Evolutionary conservation across 768 basidiomycete species (phyloP).

Genomic region (Hortiboletus campestris): DNA sequence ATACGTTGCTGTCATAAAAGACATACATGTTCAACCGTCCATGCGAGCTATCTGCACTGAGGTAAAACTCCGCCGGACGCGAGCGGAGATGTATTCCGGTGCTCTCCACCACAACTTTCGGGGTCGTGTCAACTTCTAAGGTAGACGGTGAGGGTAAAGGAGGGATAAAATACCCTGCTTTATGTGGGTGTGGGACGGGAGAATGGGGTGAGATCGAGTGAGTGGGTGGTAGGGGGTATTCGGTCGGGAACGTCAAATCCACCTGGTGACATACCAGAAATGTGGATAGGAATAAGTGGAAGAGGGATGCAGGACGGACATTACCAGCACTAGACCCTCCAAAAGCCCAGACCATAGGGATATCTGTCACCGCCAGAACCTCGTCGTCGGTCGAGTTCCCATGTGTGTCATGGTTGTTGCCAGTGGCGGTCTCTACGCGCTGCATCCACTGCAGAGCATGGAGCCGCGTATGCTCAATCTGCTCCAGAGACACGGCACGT

Average conservation of each 20-base stretch:
- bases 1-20: slow-evolving; percentile 48
- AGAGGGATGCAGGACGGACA: slow-evolving; percentile 3
- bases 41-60: slow-evolving; percentile 38
- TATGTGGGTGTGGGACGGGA: slow-evolving; percentile 11
- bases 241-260: slow-evolving; percentile 33
- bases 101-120: slow-evolving; percentile 13
- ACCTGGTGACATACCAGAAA: slow-evolving; percentile 20
- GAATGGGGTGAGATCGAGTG: slow-evolving; percentile 24
- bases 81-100: slow-evolving; percentile 32
- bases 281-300: not conserved
- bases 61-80: slow-evolving; percentile 44
- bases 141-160: not conserved
- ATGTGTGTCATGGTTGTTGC: not conserved
- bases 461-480: not conserved
- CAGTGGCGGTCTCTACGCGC: not conserved
- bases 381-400: not conserved
- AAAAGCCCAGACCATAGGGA: slow-evolving; percentile 12
- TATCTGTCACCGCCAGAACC: slow-evolving; percentile 1
- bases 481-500: slow-evolving; percentile 4
- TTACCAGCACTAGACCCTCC: slow-evolving; percentile 31
- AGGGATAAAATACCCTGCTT: slow-evolving; percentile 5
- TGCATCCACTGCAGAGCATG: slow-evolving; percentile 27
- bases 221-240: slow-evolving; percentile 33
- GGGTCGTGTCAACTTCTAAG: not conserved
- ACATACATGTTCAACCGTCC: slow-evolving; percentile 34